Percentiles rank a stretch among this genome's conserved stretches.
These are phyloP conservation scores for Xylariaceae sp. DNA, from an alignment of 2,329 filamentous ascomycete species.

Conservation along the genomic window DNA sequence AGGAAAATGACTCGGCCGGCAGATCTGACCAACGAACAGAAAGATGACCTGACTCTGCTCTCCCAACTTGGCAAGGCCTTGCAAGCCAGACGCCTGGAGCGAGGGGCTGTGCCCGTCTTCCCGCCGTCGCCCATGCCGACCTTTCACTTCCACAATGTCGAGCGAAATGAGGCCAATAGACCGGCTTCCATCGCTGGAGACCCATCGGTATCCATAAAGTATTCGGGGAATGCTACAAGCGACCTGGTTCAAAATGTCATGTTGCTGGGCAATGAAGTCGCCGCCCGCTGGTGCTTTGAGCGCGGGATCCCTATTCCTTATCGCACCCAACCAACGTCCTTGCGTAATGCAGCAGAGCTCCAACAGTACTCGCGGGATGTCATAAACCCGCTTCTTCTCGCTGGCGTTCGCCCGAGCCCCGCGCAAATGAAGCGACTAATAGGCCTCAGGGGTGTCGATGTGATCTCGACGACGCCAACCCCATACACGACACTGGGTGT, in stretches of 20 bases:
- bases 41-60: conserved; percentile 39
- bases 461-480: conserved; percentile 44
- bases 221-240: conserved; percentile 21
- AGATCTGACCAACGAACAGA: conserved; percentile 35
- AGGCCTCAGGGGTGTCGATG: conserved; percentile 40
- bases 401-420: conserved; percentile 25
- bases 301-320: conserved; percentile 54
- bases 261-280: conserved; percentile 55
- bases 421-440: conserved; percentile 25
- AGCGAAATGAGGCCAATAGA: conserved; percentile 13
- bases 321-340: conserved; percentile 39
- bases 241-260: conserved; percentile 44
- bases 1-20: conserved; percentile 36
- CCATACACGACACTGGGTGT: conserved; percentile 51
- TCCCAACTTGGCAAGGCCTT: conserved; percentile 40
- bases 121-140: conserved; percentile 33
- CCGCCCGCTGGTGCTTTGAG: conserved; percentile 51
- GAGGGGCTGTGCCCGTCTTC: conserved; percentile 44
- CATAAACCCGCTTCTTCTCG: conserved; percentile 31
- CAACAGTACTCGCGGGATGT: conserved; percentile 29
- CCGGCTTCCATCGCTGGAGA: conserved; percentile 35
- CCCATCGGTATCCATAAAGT: conserved; percentile 40
- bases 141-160: conserved; percentile 31
- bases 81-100: conserved; percentile 32
- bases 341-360: conserved; percentile 29